Evolutionary conservation across 140 eudicot species (phyloP).

Genomic region (Stevia rebaudiana): DNA sequence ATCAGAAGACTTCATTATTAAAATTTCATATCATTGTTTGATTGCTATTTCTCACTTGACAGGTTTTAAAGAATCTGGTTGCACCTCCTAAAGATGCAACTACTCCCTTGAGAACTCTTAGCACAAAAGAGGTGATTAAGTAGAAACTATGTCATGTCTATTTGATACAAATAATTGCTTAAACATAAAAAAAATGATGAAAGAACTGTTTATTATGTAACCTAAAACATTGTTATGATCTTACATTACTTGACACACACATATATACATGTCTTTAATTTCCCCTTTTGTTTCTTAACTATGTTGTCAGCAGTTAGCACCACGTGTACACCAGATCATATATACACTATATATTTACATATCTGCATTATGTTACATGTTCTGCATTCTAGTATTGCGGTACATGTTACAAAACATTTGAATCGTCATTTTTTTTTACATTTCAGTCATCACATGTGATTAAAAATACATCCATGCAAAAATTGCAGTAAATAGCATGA

Average conservation of each 20-base stretch:
- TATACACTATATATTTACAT: neutral
- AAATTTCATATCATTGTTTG: constrained; percentile 5
- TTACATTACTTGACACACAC: constrained; percentile 6
- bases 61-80: constrained; percentile 84
- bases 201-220: neutral
- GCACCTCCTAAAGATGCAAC: constrained; percentile 54
- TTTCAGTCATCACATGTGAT: neutral
- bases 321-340: neutral
- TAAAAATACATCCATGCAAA: neutral
- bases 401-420: neutral
- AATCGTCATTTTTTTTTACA: neutral
- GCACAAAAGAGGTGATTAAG: constrained; percentile 79
- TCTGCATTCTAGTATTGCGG: neutral
- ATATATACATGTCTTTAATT: neutral
- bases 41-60: constrained; percentile 25
- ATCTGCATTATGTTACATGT: neutral
- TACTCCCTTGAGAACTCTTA: constrained; percentile 68
- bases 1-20: neutral
- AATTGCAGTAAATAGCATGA: neutral
- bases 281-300: neutral
- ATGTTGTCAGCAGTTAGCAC: constrained; percentile 6
- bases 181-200: neutral
- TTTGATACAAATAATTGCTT: neutral
- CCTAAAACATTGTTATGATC: neutral
- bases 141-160: constrained; percentile 14